Evolutionary conservation across 371 early-diverging fungal genomes (phyloP).

Genomic region (Mortierella sp.): DNA sequence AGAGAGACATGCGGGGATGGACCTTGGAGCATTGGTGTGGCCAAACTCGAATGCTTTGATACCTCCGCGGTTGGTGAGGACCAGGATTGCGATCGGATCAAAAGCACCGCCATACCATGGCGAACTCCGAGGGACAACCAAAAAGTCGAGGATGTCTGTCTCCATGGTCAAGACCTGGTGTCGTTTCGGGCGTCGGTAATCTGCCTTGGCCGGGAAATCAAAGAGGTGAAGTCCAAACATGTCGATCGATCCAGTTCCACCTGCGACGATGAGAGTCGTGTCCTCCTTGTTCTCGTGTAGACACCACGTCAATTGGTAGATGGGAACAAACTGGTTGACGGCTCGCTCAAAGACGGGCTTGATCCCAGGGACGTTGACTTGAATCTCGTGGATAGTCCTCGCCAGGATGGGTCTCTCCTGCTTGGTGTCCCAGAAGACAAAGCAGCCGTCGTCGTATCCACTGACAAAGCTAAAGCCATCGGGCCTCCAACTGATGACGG

Average conservation of each 20-base stretch:
- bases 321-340: constrained; percentile 59
- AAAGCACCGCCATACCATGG: constrained; percentile 62
- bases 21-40: constrained; percentile 9
- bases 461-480: constrained; percentile 65
- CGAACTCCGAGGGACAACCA: constrained; percentile 59
- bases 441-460: constrained; percentile 70
- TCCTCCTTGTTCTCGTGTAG: constrained; percentile 49
- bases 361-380: constrained; percentile 48
- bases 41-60: constrained; percentile 38
- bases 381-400: constrained; percentile 60
- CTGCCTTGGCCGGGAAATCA: constrained; percentile 60
- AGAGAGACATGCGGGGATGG: constrained; percentile 63
- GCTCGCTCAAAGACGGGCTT: constrained; percentile 31
- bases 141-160: constrained; percentile 64
- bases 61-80: constrained; percentile 60
- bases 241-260: constrained; percentile 62
- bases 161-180: constrained; percentile 62
- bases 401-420: constrained; percentile 62
- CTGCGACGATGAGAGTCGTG: constrained; percentile 64
- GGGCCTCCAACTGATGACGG: constrained; percentile 64
- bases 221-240: constrained; percentile 63
- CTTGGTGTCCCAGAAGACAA: constrained; percentile 65
- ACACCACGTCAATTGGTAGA: constrained; percentile 70
- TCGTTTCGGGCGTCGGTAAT: constrained; percentile 58
- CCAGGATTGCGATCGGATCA: constrained; percentile 62